phyloP scores from a whole-genome alignment of 768 basidiomycete genomes.

The Suillus placidus region DNA sequence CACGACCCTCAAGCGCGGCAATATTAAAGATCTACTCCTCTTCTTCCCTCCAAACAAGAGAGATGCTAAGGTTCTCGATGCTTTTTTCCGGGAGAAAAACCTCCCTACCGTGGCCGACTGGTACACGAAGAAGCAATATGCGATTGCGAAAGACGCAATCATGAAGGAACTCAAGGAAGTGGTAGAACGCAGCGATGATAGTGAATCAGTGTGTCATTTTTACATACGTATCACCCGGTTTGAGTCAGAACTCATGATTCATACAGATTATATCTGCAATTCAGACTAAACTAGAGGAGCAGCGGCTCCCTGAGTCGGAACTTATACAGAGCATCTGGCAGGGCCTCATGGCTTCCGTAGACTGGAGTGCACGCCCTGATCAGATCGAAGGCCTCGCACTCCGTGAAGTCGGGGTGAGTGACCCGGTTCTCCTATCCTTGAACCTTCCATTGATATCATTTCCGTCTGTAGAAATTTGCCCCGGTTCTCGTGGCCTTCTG shows the following conservation, averaged over 20 bases:
- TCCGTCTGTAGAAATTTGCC: constrained; percentile 65
- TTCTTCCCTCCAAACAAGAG: constrained; percentile 91
- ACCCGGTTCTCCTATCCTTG: background rate
- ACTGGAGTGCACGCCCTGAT: constrained; percentile 88
- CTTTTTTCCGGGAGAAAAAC: constrained; percentile 82
- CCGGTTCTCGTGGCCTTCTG: constrained; percentile 91
- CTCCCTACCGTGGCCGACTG: constrained; percentile 86
- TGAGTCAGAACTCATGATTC: constrained; percentile 11
- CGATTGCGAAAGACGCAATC: constrained; percentile 78
- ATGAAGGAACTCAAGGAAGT: constrained; percentile 68
- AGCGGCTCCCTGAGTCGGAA: constrained; percentile 83
- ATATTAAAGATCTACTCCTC: constrained; percentile 79
- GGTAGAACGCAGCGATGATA: constrained; percentile 67
- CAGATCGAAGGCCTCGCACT: constrained; percentile 90
- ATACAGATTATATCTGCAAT: constrained; percentile 79
- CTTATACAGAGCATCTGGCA: constrained; percentile 91
- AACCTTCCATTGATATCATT: background rate
- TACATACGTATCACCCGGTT: constrained; percentile 3
- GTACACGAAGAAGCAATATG: constrained; percentile 90
- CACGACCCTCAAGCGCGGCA: constrained; percentile 76
- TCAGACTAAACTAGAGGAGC: constrained; percentile 72
- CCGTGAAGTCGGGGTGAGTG: constrained; percentile 81
- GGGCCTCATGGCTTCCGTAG: constrained; percentile 83
- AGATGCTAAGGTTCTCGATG: constrained; percentile 72
- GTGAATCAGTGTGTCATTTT: constrained; percentile 59